Conservation (phyloP, 2,329 filamentous ascomycete species). For the Diaporthe vaccinii region DNA sequence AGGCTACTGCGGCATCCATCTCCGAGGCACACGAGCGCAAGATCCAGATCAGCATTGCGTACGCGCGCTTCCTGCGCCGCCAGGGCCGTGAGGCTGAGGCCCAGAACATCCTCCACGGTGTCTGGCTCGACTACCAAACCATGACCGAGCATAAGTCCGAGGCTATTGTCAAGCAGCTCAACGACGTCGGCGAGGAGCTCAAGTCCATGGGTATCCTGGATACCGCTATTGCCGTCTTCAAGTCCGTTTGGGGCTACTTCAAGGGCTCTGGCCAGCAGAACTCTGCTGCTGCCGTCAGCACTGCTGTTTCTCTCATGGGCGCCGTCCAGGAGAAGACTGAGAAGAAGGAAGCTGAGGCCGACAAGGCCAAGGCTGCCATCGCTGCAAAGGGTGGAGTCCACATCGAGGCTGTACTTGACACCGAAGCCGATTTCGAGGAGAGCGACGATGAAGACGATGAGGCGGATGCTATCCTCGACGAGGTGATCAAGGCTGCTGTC, state of each 20-base stretch:
- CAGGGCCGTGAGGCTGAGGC: constrained; percentile 41
- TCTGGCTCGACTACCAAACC: constrained; percentile 43
- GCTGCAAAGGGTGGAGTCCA: constrained; percentile 35
- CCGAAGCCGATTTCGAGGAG: constrained; percentile 36
- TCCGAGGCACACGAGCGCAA: constrained; percentile 44
- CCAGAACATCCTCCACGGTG: constrained; percentile 43
- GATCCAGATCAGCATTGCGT: constrained; percentile 43
- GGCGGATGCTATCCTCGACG: constrained; percentile 40
- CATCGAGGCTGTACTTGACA: constrained; percentile 37
- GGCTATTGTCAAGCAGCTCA: constrained; percentile 42
- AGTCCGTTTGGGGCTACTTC: constrained; percentile 43
- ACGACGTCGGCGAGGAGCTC: constrained; percentile 42
- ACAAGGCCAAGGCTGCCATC: constrained; percentile 37
- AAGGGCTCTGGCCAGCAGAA: constrained; percentile 42
- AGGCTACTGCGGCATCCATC: constrained; percentile 35
- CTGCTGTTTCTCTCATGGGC: constrained; percentile 40
- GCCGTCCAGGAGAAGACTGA: constrained; percentile 39
- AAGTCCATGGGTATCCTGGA: constrained; percentile 43
- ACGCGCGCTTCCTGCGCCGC: constrained; percentile 42
- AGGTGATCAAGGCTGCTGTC: constrained; percentile 39
- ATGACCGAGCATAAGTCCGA: constrained; percentile 41
- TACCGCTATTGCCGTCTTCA: constrained; percentile 42
- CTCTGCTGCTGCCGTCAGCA: constrained; percentile 40
- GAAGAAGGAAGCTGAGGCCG: constrained; percentile 39
- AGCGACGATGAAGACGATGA: constrained; percentile 38